These are phyloP conservation scores for Fonsecaea nubica DNA, from an alignment of 2,329 filamentous ascomycete species.

Conservation along the genomic window DNA sequence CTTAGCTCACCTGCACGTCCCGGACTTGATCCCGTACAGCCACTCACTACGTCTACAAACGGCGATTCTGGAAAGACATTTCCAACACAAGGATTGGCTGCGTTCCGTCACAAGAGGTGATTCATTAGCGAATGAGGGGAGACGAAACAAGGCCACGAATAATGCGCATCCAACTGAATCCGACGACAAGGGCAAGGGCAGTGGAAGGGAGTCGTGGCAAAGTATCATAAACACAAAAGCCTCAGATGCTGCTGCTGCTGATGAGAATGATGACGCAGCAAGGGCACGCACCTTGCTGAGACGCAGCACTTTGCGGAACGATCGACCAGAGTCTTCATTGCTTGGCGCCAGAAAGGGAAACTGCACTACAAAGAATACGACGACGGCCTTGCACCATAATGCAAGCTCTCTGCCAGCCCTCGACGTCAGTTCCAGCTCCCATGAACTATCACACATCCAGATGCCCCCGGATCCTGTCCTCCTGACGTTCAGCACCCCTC, in stretches of 20 bases:
- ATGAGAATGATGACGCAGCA: not conserved
- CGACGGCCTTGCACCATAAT: not conserved
- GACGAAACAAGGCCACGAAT: not conserved
- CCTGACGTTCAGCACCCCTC: slow-evolving; percentile 80
- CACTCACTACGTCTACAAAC: slow-evolving; percentile 64
- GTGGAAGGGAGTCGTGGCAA: not conserved
- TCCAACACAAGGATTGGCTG: slow-evolving; percentile 33
- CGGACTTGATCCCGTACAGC: slow-evolving; percentile 60
- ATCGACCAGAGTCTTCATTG: not conserved
- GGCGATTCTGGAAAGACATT: slow-evolving; percentile 47
- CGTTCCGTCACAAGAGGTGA: slow-evolving; percentile 8
- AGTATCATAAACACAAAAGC: not conserved
- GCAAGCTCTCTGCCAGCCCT: not conserved
- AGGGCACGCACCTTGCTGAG: not conserved
- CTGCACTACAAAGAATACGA: not conserved
- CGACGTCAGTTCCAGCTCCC: not conserved
- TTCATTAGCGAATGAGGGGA: not conserved
- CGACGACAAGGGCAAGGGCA: not conserved
- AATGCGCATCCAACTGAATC: not conserved
- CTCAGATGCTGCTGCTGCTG: not conserved
- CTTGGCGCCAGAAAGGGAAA: slow-evolving; percentile 5
- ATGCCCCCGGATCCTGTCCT: slow-evolving; percentile 69
- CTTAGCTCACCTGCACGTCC: slow-evolving; percentile 62
- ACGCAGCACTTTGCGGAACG: not conserved
- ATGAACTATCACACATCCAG: not conserved